Evolutionary conservation across 257 asterid genomes (phyloP).

Genomic region (Nemophila menziesii): DNA sequence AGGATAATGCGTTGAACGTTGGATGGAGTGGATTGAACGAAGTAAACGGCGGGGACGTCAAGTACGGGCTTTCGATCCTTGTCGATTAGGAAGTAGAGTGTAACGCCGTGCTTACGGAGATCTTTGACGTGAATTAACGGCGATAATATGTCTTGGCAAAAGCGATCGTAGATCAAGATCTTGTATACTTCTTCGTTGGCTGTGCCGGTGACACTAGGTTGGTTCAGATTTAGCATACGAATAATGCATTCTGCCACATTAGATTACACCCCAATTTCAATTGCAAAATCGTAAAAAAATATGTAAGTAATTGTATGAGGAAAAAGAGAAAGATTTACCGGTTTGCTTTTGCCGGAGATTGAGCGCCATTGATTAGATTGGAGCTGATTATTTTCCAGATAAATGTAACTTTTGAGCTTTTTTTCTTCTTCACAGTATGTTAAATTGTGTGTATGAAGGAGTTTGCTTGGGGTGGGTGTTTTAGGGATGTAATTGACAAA

Average conservation of each 20-base stretch:
- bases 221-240: conserved; percentile 96
- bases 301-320: not conserved
- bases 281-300: not conserved
- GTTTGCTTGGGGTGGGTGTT: conserved; percentile 2
- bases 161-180: conserved; percentile 88
- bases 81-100: conserved; percentile 84
- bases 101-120: conserved; percentile 92
- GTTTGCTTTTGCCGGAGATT: conserved; percentile 90
- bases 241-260: conserved; percentile 63
- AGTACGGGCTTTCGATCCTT: conserved; percentile 93
- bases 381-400: not conserved
- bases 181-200: conserved; percentile 92
- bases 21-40: conserved; percentile 63
- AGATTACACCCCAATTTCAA: not conserved
- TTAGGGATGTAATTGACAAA: conserved; percentile 1
- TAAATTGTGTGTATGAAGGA: conserved; percentile 4
- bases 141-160: conserved; percentile 85
- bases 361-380: conserved; percentile 39
- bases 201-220: conserved; percentile 45
- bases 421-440: not conserved
- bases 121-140: conserved; percentile 97
- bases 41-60: conserved; percentile 95
- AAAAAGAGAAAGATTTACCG: conserved; percentile 25
- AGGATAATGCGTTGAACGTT: conserved; percentile 62
- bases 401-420: not conserved